phyloP scores from a whole-genome alignment of 2,329 filamentous ascomycete species.

The Cordyceps pruinosa region DNA sequence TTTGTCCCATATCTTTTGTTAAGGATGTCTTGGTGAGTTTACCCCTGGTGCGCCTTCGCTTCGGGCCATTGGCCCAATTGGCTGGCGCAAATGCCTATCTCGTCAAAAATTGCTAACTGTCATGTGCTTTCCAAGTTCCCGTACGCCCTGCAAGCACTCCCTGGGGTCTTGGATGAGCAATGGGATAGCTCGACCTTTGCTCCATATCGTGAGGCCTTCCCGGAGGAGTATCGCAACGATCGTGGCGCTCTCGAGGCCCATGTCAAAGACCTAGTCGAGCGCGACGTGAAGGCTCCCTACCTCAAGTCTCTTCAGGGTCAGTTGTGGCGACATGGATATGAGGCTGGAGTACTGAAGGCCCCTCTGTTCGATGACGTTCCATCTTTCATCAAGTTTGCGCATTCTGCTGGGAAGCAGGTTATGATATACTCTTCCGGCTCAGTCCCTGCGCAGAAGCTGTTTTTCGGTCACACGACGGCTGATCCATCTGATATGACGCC shows the following conservation, averaged over 20 bases:
- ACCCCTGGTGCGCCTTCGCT: slow-evolving; percentile 16
- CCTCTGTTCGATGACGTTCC: slow-evolving; percentile 70
- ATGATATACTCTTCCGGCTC: slow-evolving; percentile 80
- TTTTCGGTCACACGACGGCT: slow-evolving; percentile 62
- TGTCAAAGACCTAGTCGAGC: slow-evolving; percentile 61
- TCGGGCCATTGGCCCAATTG: slow-evolving; percentile 2
- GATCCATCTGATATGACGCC: slow-evolving; percentile 51
- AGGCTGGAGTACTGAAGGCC: slow-evolving; percentile 60
- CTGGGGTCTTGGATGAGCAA: slow-evolving; percentile 53
- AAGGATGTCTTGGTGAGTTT: slow-evolving; percentile 71
- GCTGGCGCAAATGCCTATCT: not conserved
- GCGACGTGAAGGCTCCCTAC: slow-evolving; percentile 69
- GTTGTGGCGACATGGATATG: slow-evolving; percentile 70
- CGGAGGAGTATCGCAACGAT: slow-evolving; percentile 52
- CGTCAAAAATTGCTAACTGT: not conserved
- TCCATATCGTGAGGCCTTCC: slow-evolving; percentile 65
- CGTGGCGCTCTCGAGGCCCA: slow-evolving; percentile 57
- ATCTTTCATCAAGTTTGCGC: slow-evolving; percentile 55
- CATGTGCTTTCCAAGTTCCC: slow-evolving; percentile 53
- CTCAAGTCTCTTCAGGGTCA: slow-evolving; percentile 75
- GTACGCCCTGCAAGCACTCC: slow-evolving; percentile 63
- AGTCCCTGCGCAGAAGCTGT: slow-evolving; percentile 71
- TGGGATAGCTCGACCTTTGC: slow-evolving; percentile 62
- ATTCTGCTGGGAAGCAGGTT: slow-evolving; percentile 46
- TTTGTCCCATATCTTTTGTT: slow-evolving; percentile 79